Evolutionary conservation across 169 alveolate species (phyloP).

Genomic region (Plasmodium cynomolgi): DNA sequence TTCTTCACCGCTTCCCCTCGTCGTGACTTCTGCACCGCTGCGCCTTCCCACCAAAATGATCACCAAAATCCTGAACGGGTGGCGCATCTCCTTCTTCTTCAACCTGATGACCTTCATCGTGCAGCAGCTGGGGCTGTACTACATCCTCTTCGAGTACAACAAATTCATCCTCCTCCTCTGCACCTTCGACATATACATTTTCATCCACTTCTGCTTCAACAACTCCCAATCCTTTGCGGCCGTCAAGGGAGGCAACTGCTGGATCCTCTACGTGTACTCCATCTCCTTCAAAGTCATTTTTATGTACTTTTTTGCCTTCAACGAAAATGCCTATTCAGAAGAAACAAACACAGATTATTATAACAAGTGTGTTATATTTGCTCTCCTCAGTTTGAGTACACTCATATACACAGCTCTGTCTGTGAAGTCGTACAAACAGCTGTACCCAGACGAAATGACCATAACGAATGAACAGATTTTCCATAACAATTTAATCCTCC

Average conservation of each 20-base stretch:
- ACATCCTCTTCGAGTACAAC: slow-evolving; percentile 77
- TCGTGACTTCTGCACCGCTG: not conserved
- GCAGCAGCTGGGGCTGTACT: slow-evolving; percentile 82
- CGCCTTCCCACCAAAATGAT: slow-evolving; percentile 30
- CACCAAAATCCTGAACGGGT: slow-evolving; percentile 78
- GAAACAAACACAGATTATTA: slow-evolving; percentile 77
- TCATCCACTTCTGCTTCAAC: slow-evolving; percentile 77
- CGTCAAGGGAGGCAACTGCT: slow-evolving; percentile 83
- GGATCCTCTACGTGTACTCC: slow-evolving; percentile 81
- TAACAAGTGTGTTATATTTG: slow-evolving; percentile 73
- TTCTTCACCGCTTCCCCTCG: not conserved
- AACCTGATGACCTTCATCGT: slow-evolving; percentile 71
- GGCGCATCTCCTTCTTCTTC: slow-evolving; percentile 80
- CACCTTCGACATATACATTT: slow-evolving; percentile 79
- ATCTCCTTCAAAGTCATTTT: slow-evolving; percentile 80
- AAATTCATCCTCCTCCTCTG: slow-evolving; percentile 73
- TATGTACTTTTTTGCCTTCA: slow-evolving; percentile 80
- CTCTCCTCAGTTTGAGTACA: slow-evolving; percentile 75
- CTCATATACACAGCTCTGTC: slow-evolving; percentile 79
- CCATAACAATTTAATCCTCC: slow-evolving; percentile 83
- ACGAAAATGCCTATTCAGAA: slow-evolving; percentile 49
- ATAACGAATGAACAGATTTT: slow-evolving; percentile 82
- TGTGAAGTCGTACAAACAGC: slow-evolving; percentile 73
- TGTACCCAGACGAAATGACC: slow-evolving; percentile 55
- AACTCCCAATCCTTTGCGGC: slow-evolving; percentile 80